Base-by-base conservation (phyloP, 805 yeast species). In the Saturnispora gosingensis region DNA sequence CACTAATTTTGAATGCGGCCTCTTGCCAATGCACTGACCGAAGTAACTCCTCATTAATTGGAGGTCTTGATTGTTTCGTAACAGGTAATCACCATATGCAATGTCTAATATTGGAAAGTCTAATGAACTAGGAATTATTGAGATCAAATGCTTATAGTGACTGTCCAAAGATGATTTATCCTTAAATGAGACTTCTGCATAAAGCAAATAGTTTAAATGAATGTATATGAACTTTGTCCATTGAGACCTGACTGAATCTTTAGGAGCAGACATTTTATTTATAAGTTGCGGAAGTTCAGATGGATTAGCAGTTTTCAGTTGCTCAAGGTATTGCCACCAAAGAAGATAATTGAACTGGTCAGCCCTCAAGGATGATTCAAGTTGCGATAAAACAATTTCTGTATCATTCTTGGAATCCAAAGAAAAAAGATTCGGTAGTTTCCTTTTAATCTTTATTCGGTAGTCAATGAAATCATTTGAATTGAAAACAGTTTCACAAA, bases 31-130 rank as follows among this genome's bases (percentile, higher is more conserved):
- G 0, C 87, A 77, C 47, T 75, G 71, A 0, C 97, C 97, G 25
- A 88, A 65, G 2, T 85, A 65, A 62, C 80, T 83, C 39, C 97
- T 72, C 3, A 90, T 88, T 10, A 4, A 11, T 20, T 62, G 59
- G 0, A 64, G 18, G 3, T 88, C 52, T 49, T 74, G 64, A 5
- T 70, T 71, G 28, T 80, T 78, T 34, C 98, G 74, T 2, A 90
- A 65, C 63, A 86, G 90, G 67, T 85, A 89, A 53, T 86, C 76
- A 2, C 87, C 81, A 64, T 67, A 83, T 56, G 73, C 20, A 16
- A 66, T 5, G 79, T 73, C 97, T 97, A 90, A 3, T 85, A 85
- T 83, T 2, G 81, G 80, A 59, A 86, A 86, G 0, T 88, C 78
- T 59, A 89, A 81, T 8, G 56, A 50, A 49, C 71, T 68, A 1